phyloP scores from a whole-genome alignment of 805 yeast species.

The Komagataella kurtzmanii region DNA sequence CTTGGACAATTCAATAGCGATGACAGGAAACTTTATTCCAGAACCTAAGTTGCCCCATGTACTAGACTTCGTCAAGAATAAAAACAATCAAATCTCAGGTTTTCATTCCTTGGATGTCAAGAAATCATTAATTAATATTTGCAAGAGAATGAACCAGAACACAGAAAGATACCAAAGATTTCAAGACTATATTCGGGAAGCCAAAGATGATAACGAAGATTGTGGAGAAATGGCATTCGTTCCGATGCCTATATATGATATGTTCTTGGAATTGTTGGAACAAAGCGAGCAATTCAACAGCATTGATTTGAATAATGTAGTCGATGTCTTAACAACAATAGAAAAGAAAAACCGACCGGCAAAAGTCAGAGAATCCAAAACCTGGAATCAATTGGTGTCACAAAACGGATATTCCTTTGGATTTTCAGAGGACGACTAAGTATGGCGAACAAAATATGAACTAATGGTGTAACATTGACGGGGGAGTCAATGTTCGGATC shows the following conservation, averaged over 20 bases:
- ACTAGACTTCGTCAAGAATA: conserved; percentile 52
- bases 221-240: conserved; percentile 37
- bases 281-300: conserved; percentile 7
- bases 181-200: conserved; percentile 9
- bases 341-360: conserved; percentile 7
- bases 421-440: conserved; percentile 12
- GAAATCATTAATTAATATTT: conserved; percentile 17
- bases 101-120: conserved; percentile 47
- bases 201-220: conserved; percentile 35
- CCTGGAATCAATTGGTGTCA: conserved; percentile 36
- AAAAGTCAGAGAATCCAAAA: conserved; percentile 27
- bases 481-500: neutral
- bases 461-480: neutral
- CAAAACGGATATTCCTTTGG: conserved; percentile 19
- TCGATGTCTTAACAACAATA: neutral
- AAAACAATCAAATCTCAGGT: conserved; percentile 66
- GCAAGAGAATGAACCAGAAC: conserved; percentile 8
- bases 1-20: conserved; percentile 66
- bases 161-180: conserved; percentile 7
- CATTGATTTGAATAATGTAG: neutral
- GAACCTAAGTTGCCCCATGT: conserved; percentile 44
- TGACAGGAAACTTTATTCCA: conserved; percentile 86
- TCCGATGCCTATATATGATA: conserved; percentile 45
- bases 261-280: conserved; percentile 38
- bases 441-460: neutral